Evolutionary conservation across 306 rosid species (phyloP).

Genomic region (Dryas alaskensis): DNA sequence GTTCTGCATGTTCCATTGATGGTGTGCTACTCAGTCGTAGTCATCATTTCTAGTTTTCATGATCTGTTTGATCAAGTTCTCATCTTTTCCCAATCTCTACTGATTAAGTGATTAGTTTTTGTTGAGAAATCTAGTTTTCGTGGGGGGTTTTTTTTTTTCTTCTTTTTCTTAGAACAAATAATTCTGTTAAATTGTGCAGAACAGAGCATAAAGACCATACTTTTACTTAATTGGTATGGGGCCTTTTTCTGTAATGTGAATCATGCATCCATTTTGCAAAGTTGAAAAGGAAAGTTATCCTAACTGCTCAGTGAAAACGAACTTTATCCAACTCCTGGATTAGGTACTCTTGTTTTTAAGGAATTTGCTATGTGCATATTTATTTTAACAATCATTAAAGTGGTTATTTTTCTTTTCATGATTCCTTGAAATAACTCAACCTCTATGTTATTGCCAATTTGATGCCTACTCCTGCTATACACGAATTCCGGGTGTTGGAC

Average conservation of each 20-base stretch:
- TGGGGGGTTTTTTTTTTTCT: not conserved
- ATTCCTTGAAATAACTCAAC: not conserved
- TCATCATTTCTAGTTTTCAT: not conserved
- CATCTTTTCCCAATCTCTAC: not conserved
- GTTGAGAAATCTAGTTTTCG: not conserved
- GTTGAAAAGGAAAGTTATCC: not conserved
- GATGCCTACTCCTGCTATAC: not conserved
- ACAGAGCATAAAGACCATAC: not conserved
- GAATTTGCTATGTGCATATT: not conserved
- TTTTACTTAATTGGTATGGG: not conserved
- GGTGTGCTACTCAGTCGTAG: not conserved
- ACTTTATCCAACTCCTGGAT: not conserved
- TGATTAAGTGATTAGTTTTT: not conserved
- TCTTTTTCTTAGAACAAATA: not conserved
- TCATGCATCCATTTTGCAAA: constrained; percentile 14
- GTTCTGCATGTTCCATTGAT: not conserved
- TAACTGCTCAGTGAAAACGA: not conserved
- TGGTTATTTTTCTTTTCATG: not conserved
- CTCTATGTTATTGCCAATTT: not conserved
- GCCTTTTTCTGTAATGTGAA: not conserved
- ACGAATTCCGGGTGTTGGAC: not conserved
- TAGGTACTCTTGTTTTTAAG: not conserved
- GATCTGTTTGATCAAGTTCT: constrained; percentile 11
- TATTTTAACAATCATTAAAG: not conserved
- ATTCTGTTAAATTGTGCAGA: not conserved